phyloP scores from a whole-genome alignment of 2,329 filamentous ascomycete species.

The Ramichloridium luteum region DNA sequence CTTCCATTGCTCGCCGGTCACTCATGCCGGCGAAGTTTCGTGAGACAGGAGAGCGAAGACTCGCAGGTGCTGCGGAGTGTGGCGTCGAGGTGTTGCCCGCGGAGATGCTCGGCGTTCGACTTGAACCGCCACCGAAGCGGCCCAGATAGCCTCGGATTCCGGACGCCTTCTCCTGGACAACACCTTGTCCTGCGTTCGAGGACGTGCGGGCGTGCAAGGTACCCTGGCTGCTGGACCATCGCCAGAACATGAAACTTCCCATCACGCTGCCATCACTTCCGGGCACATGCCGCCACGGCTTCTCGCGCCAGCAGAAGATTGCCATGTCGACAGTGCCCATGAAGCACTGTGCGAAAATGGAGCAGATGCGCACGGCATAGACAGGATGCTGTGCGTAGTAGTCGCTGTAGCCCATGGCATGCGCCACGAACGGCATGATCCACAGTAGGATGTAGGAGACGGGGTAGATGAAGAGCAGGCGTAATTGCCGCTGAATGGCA shows the following conservation, averaged over 20 bases:
- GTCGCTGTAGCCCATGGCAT: constrained; percentile 49
- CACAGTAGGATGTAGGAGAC: constrained; percentile 60
- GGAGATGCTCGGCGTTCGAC: background rate
- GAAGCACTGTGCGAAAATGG: constrained; percentile 46
- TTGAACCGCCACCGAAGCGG: background rate
- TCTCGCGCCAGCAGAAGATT: constrained; percentile 58
- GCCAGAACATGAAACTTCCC: constrained; percentile 28
- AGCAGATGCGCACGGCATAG: constrained; percentile 44
- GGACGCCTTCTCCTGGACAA: background rate
- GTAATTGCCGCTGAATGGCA: constrained; percentile 42
- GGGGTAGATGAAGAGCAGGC: constrained; percentile 65
- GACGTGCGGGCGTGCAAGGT: background rate
- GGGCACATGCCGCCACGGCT: constrained; percentile 52
- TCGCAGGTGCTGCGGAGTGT: too few species aligned
- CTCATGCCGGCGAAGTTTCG: background rate
- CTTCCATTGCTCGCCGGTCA: background rate
- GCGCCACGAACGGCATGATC: constrained; percentile 56
- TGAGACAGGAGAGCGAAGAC: background rate
- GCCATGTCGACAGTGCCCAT: constrained; percentile 57
- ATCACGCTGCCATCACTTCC: constrained; percentile 31
- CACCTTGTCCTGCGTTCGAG: background rate
- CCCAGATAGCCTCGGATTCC: background rate
- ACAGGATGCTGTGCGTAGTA: constrained; percentile 40
- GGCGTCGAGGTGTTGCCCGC: background rate
- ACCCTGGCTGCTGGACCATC: constrained; percentile 2